phyloP scores from a whole-genome alignment of 2,329 filamentous ascomycete species.

The Furcasterigmium furcatum region DNA sequence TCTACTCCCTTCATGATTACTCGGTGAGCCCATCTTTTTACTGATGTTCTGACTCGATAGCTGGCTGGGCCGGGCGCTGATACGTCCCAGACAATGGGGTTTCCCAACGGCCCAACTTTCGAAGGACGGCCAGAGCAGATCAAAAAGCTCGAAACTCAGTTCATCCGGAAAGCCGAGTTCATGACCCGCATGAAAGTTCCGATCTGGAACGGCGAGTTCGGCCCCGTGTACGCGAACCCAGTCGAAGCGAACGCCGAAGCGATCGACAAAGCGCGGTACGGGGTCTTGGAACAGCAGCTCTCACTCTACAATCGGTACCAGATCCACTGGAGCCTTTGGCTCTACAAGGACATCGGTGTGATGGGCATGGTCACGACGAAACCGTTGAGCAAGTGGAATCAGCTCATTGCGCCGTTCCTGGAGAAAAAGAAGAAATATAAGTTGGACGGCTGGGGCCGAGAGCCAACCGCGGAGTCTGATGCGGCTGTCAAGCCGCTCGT shows the following conservation, averaged over 20 bases:
- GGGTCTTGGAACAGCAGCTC: constrained; percentile 36
- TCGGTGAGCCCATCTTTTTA: too few species aligned
- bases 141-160: constrained; percentile 30
- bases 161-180: constrained; percentile 39
- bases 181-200: constrained; percentile 34
- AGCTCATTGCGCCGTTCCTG: constrained; percentile 46
- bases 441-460: constrained; percentile 41
- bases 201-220: constrained; percentile 51
- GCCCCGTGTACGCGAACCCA: constrained; percentile 43
- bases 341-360: constrained; percentile 55
- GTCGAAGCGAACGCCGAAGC: constrained; percentile 28
- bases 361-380: constrained; percentile 52
- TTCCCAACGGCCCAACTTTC: constrained; percentile 36
- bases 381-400: constrained; percentile 43
- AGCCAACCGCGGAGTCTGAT: constrained; percentile 27
- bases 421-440: constrained; percentile 51
- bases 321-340: constrained; percentile 57
- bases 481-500: constrained; percentile 36
- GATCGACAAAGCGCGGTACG: constrained; percentile 36
- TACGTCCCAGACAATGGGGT: too few species aligned
- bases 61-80: too few species aligned
- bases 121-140: constrained; percentile 36
- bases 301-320: constrained; percentile 27
- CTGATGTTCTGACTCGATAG: too few species aligned
- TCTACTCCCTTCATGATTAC: constrained; percentile 53